Percentiles rank a stretch among this genome's conserved stretches.
These are phyloP conservation scores for Exsudoporus floridanus DNA, from an alignment of 1,284 basidiomycete species.

Conservation along the genomic window DNA sequence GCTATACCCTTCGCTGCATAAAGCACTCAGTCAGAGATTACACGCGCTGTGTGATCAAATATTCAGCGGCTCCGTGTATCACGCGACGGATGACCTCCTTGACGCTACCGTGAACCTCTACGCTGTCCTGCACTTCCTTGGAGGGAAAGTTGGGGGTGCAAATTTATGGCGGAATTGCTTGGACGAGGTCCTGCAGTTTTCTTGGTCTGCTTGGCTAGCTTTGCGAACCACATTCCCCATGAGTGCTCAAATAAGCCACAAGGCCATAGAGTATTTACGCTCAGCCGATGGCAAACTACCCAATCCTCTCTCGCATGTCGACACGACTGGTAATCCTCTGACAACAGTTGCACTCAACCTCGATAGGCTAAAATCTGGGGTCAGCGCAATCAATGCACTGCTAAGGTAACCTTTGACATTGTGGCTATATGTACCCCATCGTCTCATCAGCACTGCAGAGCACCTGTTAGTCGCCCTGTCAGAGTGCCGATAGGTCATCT, in stretches of 20 bases:
- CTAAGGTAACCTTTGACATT: conserved; percentile 42
- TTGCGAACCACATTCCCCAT: conserved; percentile 57
- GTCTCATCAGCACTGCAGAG: conserved; percentile 39
- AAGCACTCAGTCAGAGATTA: conserved; percentile 50
- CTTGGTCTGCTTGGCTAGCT: conserved; percentile 57
- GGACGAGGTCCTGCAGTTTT: conserved; percentile 63
- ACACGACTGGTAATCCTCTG: conserved; percentile 37
- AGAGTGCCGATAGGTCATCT: conserved; percentile 68
- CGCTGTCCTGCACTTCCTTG: conserved; percentile 60
- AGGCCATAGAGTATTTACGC: conserved; percentile 8
- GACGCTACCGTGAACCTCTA: conserved; percentile 56
- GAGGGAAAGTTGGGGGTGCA: conserved; percentile 74
- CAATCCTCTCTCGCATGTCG: conserved; percentile 9
- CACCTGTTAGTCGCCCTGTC: conserved; percentile 64
- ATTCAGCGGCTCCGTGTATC: conserved; percentile 53
- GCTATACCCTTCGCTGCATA: conserved; percentile 64
- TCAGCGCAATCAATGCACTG: conserved; percentile 53
- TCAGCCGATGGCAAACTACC: conserved; percentile 12
- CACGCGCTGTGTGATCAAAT: conserved; percentile 52
- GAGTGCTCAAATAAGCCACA: conserved; percentile 18
- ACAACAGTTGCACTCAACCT: conserved; percentile 52
- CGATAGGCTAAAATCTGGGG: conserved; percentile 56
- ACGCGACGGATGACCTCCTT: conserved; percentile 44
- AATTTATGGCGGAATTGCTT: conserved; percentile 70
- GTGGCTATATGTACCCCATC: not conserved